A percentile compares a stretch with the other conserved stretches of the same genome.
phyloP scores from a whole-genome alignment of 2,329 filamentous ascomycete species.

The Boeremia exigua region DNA sequence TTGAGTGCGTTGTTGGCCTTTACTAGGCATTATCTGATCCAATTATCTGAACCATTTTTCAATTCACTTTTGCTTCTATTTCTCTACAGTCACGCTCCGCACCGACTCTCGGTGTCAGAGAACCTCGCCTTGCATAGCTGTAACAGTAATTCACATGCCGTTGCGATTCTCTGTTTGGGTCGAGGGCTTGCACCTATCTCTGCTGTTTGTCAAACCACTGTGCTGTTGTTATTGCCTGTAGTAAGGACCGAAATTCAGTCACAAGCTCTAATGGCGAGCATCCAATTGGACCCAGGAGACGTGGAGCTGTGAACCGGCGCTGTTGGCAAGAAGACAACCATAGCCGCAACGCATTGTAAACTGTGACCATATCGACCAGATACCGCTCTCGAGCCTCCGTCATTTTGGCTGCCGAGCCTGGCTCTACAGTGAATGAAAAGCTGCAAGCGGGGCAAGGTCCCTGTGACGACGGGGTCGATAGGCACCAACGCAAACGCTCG shows the following conservation, averaged over 20 bases:
- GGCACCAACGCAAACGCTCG: conserved; percentile 27
- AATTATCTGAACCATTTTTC: too few species aligned
- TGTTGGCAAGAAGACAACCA: background rate
- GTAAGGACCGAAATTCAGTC: background rate
- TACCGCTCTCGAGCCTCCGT: background rate
- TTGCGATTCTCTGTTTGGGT: too few species aligned
- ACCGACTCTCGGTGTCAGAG: too few species aligned
- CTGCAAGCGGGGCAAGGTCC: conserved; percentile 6
- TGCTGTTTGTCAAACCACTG: too few species aligned
- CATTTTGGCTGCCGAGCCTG: background rate
- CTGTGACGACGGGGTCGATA: conserved; percentile 15
- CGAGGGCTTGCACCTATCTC: too few species aligned
- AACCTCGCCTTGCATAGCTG: too few species aligned
- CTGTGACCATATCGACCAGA: background rate
- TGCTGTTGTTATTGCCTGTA: too few species aligned
- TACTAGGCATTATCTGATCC: too few species aligned
- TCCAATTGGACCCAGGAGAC: background rate
- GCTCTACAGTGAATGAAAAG: background rate
- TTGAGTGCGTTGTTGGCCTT: too few species aligned
- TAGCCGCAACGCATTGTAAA: background rate
- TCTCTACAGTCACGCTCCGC: too few species aligned
- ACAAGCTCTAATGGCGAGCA: background rate
- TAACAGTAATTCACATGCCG: too few species aligned
- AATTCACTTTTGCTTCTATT: too few species aligned
- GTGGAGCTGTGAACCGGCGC: background rate